Percentiles rank a stretch among this genome's conserved stretches.
Evolutionary conservation across 1,139 yeast species (phyloP).

Genomic region (Yamadazyma blattariae): DNA sequence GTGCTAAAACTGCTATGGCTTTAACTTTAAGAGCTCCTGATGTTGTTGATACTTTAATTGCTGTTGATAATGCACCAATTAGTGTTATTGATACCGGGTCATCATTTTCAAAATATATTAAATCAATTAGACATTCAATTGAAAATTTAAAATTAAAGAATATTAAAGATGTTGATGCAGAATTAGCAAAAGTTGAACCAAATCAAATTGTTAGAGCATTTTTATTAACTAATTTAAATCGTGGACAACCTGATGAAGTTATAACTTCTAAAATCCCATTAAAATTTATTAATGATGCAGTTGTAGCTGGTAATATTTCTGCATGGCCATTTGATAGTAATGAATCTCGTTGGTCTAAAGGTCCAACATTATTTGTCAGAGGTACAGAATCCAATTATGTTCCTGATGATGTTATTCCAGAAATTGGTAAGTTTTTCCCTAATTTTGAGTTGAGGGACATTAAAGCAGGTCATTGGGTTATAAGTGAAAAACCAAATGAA

Average conservation of each 20-base stretch:
- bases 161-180: slow-evolving; percentile 66
- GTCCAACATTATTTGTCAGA: slow-evolving; percentile 76
- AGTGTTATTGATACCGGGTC: slow-evolving; percentile 53
- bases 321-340: slow-evolving; percentile 73
- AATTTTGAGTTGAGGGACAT: slow-evolving; percentile 70
- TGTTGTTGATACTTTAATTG: slow-evolving; percentile 58
- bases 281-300: slow-evolving; percentile 58
- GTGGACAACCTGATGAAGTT: slow-evolving; percentile 38
- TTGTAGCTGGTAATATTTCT: slow-evolving; percentile 62
- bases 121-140: slow-evolving; percentile 55
- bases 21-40: slow-evolving; percentile 70
- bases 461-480: slow-evolving; percentile 90
- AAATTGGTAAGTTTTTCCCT: slow-evolving; percentile 79
- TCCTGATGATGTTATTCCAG: slow-evolving; percentile 80
- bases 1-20: slow-evolving; percentile 94
- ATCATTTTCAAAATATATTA: slow-evolving; percentile 63
- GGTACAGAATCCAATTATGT: slow-evolving; percentile 77
- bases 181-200: slow-evolving; percentile 61
- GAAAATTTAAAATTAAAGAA: slow-evolving; percentile 42
- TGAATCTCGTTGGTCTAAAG: slow-evolving; percentile 51
- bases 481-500: slow-evolving; percentile 73
- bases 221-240: slow-evolving; percentile 63
- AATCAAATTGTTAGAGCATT: slow-evolving; percentile 70
- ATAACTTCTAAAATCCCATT: slow-evolving; percentile 64
- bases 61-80: slow-evolving; percentile 91